These are phyloP conservation scores for Calonectria multiphialidica DNA, from an alignment of 2,329 filamentous ascomycete species.

Conservation along the genomic window DNA sequence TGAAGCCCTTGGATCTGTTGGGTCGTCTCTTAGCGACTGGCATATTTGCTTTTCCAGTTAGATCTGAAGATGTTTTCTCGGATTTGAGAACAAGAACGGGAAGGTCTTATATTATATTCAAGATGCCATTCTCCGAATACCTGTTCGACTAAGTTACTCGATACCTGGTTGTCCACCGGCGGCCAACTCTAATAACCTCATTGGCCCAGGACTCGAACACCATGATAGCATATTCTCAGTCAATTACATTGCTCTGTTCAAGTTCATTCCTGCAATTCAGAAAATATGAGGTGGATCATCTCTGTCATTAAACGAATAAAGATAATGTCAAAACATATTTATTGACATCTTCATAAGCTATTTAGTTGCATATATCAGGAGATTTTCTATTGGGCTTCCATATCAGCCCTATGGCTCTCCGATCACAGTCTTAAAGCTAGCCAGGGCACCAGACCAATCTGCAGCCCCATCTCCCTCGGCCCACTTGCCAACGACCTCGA, in stretches of 20 bases:
- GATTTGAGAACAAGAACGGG: not conserved
- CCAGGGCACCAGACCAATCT: slow-evolving; percentile 62
- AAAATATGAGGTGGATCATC: too few species aligned
- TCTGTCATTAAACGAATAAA: not conserved
- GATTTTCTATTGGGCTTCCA: not conserved
- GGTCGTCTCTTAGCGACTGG: not conserved
- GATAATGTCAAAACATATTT: not conserved
- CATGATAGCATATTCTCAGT: not conserved
- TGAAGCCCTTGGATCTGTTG: not conserved
- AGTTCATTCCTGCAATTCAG: not conserved
- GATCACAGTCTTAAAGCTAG: slow-evolving; percentile 58
- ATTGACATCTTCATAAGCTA: not conserved
- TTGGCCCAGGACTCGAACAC: not conserved
- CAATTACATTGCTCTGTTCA: not conserved
- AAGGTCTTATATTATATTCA: not conserved
- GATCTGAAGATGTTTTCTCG: not conserved
- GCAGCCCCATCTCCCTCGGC: slow-evolving; percentile 56
- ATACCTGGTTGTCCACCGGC: not conserved
- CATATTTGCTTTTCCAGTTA: not conserved
- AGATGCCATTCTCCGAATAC: not conserved
- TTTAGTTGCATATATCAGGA: not conserved
- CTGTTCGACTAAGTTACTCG: too few species aligned
- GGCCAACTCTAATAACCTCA: not conserved
- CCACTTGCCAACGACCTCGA: slow-evolving; percentile 56
- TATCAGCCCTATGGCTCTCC: slow-evolving; percentile 32